Evolutionary conservation across 306 rosid species (phyloP).

Genomic region (Vigna radiata): DNA sequence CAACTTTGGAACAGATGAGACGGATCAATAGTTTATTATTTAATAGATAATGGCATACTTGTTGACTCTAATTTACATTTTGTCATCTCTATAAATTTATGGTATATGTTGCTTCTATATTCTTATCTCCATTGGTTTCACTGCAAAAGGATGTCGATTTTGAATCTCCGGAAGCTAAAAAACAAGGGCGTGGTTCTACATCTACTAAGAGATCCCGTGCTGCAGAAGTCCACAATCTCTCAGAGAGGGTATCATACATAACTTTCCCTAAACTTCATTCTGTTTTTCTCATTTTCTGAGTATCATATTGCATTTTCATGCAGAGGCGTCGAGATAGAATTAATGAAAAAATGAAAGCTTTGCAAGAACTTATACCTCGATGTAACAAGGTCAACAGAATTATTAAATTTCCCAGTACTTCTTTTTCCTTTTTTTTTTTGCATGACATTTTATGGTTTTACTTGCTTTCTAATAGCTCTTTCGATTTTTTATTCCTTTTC

Average conservation of each 20-base stretch:
- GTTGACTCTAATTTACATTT: constrained; percentile 11
- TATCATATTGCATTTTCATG: constrained; percentile 35
- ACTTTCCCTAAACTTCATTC: neutral
- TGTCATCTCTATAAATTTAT: constrained; percentile 14
- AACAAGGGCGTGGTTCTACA: constrained; percentile 57
- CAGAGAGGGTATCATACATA: constrained; percentile 75
- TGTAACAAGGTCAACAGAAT: constrained; percentile 72
- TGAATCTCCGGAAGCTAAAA: constrained; percentile 62
- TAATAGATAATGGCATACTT: constrained; percentile 6
- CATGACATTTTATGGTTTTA: neutral
- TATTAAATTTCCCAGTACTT: neutral
- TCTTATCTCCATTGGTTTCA: constrained; percentile 33
- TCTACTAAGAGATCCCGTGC: constrained; percentile 79
- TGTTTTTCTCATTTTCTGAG: constrained; percentile 19
- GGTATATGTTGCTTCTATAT: constrained; percentile 7
- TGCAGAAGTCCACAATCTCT: constrained; percentile 89
- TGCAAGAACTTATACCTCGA: constrained; percentile 88
- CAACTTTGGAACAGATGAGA: constrained; percentile 9
- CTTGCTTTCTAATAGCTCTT: neutral
- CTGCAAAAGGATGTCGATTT: constrained; percentile 61
- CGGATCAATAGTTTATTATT: neutral
- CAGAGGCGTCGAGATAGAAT: constrained; percentile 94
- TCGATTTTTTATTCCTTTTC: constrained; percentile 7
- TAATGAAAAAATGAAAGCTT: constrained; percentile 84
- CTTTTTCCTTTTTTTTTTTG: neutral